Conservation (phyloP, 108 stramenopile genomes). For the Nitzschia inconspicua region DNA sequence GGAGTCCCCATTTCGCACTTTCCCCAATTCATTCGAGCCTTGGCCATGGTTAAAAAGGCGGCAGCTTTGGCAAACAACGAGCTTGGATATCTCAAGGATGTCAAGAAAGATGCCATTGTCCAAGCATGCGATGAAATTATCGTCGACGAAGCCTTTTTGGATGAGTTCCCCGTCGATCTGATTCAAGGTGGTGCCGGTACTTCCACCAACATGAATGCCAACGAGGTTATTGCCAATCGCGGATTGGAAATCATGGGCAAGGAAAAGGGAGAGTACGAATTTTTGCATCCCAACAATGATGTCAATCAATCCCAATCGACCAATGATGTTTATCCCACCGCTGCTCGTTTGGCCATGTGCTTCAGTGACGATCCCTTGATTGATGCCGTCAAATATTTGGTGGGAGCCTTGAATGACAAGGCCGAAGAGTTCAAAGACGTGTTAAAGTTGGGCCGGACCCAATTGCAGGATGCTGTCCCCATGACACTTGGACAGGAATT, state of each 20-base stretch:
- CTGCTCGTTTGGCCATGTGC: constrained; percentile 44
- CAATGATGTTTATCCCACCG: constrained; percentile 56
- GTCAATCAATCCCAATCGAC: constrained; percentile 60
- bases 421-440: constrained; percentile 34
- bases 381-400: constrained; percentile 7
- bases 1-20: constrained; percentile 50
- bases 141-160: constrained; percentile 41
- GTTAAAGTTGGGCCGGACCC: constrained; percentile 68
- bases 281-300: constrained; percentile 69
- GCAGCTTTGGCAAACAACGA: constrained; percentile 43
- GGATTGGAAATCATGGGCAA: constrained; percentile 60
- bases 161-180: constrained; percentile 55
- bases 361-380: constrained; percentile 20
- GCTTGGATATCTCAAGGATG: constrained; percentile 28
- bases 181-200: constrained; percentile 72
- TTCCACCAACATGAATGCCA: constrained; percentile 71
- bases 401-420: constrained; percentile 6
- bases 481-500: constrained; percentile 68
- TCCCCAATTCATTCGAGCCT: constrained; percentile 43
- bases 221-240: constrained; percentile 73
- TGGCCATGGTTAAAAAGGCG: constrained; percentile 58
- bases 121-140: constrained; percentile 54
- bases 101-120: constrained; percentile 42
- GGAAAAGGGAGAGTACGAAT: constrained; percentile 34
- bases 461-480: constrained; percentile 62